These are phyloP conservation scores for Phytophthora agathidicida DNA, from an alignment of 352 stramenopile genomes.

Conservation along the genomic window DNA sequence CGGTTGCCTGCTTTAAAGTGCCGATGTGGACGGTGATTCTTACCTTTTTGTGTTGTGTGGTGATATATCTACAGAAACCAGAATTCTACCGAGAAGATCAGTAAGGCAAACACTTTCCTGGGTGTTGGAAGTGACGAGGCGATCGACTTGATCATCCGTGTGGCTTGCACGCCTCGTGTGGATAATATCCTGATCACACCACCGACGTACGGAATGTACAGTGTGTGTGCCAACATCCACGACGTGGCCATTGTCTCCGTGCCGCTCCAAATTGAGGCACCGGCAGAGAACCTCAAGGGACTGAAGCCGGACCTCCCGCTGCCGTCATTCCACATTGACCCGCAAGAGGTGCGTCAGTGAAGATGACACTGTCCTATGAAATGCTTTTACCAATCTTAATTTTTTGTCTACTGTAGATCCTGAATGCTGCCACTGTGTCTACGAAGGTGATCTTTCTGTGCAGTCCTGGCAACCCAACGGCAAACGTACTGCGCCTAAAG, in stretches of 20 bases:
- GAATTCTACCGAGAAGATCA: constrained; percentile 60
- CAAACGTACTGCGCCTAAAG: constrained; percentile 91
- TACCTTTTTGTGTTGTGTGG: background rate
- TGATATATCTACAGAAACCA: constrained; percentile 46
- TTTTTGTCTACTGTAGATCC: constrained; percentile 59
- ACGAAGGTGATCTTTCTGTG: constrained; percentile 99
- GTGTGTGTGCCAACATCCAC: constrained; percentile 98
- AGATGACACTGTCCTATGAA: background rate
- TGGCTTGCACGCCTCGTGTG: constrained; percentile 94
- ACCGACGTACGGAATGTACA: constrained; percentile 99
- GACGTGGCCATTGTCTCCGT: constrained; percentile 95
- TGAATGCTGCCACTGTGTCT: constrained; percentile 82
- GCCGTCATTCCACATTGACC: constrained; percentile 85
- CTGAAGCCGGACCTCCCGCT: constrained; percentile 62
- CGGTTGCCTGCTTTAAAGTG: constrained; percentile 15
- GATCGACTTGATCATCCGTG: constrained; percentile 98
- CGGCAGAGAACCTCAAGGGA: constrained; percentile 63
- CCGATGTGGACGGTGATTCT: background rate
- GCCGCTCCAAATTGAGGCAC: constrained; percentile 85
- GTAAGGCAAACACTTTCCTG: constrained; percentile 95
- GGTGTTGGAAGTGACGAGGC: constrained; percentile 98
- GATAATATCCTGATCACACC: constrained; percentile 97
- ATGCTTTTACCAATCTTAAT: background rate
- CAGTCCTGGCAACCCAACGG: constrained; percentile 97
- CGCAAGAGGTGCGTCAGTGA: constrained; percentile 48